A percentile compares a stretch with the other conserved stretches of the same genome.
Conservation (phyloP, 2,329 filamentous ascomycete species). For the Thelonectria olida region DNA sequence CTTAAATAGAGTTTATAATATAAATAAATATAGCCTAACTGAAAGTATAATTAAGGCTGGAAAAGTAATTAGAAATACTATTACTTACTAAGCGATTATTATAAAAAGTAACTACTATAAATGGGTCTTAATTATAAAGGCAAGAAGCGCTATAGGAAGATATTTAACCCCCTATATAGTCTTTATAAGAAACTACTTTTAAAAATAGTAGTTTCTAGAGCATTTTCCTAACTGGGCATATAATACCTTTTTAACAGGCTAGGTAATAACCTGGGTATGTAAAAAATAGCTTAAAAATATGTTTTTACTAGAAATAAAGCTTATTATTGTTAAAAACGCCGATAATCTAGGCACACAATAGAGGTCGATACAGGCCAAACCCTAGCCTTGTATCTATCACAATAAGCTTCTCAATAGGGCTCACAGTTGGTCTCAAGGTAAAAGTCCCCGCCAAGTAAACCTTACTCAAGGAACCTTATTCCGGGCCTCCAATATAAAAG, state of each 20-base stretch:
- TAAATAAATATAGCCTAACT: background rate
- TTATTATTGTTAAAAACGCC: no score
- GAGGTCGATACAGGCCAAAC: no score
- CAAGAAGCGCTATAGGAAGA: background rate
- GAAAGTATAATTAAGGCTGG: background rate
- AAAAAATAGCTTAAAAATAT: background rate
- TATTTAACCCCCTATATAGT: background rate
- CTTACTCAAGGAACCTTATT: no score
- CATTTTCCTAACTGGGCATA: background rate
- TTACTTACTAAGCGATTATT: background rate
- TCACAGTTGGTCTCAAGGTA: no score
- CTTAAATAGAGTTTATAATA: background rate
- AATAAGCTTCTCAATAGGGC: no score
- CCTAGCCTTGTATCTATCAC: no score
- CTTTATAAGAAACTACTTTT: background rate
- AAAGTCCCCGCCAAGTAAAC: no score
- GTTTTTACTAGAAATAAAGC: background rate
- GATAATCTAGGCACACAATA: no score
- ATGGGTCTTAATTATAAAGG: slow-evolving; percentile 4
- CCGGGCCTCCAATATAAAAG: no score
- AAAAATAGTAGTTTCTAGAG: slow-evolving; percentile 1
- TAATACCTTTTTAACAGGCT: background rate
- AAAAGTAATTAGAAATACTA: background rate
- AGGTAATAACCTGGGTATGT: background rate
- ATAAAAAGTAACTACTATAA: background rate